Percentiles rank a stretch among this genome's conserved stretches.
Evolutionary conservation across 805 yeast genomes (phyloP).

Genomic region (Myxozyma udenii): DNA sequence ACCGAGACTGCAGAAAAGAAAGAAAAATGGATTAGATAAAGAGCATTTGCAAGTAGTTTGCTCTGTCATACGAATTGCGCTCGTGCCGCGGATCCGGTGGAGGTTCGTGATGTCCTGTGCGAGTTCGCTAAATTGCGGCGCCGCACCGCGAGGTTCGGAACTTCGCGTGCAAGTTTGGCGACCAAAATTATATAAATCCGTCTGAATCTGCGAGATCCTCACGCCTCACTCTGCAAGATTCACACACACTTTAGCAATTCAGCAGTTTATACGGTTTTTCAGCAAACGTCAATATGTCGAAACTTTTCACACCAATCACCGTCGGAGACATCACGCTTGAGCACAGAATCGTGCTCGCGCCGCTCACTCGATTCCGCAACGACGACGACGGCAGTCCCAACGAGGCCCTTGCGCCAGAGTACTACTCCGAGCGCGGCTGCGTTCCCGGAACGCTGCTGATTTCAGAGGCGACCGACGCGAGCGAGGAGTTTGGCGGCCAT

Average conservation of each 20-base stretch:
- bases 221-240: not conserved
- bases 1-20: too few species aligned
- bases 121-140: too few species aligned
- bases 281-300: not conserved
- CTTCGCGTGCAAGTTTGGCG: too few species aligned
- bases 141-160: not conserved
- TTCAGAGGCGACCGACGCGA: constrained; percentile 56
- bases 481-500: constrained; percentile 45
- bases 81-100: too few species aligned
- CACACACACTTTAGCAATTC: not conserved
- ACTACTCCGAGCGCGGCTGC: constrained; percentile 54
- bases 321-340: constrained; percentile 31
- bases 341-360: constrained; percentile 49
- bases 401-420: constrained; percentile 47
- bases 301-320: constrained; percentile 32
- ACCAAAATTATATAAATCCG: too few species aligned
- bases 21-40: too few species aligned
- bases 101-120: too few species aligned
- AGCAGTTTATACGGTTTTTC: not conserved
- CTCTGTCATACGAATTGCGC: too few species aligned
- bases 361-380: constrained; percentile 48
- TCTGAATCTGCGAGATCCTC: too few species aligned
- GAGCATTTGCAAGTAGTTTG: too few species aligned
- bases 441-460: constrained; percentile 58
- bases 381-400: constrained; percentile 19